phyloP scores from a whole-genome alignment of 495 filamentous ascomycete species.

The Neurospora hispaniola region DNA sequence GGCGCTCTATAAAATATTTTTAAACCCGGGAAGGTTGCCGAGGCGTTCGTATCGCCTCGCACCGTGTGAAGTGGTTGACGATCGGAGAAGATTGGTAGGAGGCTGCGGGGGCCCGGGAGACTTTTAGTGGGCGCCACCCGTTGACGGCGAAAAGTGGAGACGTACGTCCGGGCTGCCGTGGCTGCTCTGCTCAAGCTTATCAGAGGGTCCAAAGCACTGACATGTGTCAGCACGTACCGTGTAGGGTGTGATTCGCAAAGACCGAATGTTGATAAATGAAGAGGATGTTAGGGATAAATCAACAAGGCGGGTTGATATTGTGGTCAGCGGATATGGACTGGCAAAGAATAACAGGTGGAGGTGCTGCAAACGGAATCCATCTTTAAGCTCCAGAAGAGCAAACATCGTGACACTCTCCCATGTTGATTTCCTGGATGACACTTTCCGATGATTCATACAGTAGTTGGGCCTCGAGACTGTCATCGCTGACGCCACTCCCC shows the following conservation, averaged over 20 bases:
- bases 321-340: not conserved
- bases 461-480: not conserved
- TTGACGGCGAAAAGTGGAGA: not conserved
- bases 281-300: not conserved
- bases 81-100: not conserved
- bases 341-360: not conserved
- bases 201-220: not conserved
- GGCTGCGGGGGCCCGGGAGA: not conserved
- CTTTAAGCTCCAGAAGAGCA: not conserved
- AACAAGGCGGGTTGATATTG: not conserved
- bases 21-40: not conserved
- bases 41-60: not conserved
- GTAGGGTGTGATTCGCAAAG: not conserved
- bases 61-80: not conserved
- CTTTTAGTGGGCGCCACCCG: not conserved
- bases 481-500: not conserved
- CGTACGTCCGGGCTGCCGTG: not conserved
- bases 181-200: not conserved
- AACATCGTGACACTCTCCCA: not conserved
- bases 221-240: not conserved
- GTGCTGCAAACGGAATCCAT: not conserved
- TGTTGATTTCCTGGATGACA: not conserved
- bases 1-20: not conserved
- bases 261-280: not conserved
- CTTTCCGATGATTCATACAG: not conserved